Base-by-base conservation (phyloP, 108 stramenopile genomes). In the Nitzschia sp. region DNA sequence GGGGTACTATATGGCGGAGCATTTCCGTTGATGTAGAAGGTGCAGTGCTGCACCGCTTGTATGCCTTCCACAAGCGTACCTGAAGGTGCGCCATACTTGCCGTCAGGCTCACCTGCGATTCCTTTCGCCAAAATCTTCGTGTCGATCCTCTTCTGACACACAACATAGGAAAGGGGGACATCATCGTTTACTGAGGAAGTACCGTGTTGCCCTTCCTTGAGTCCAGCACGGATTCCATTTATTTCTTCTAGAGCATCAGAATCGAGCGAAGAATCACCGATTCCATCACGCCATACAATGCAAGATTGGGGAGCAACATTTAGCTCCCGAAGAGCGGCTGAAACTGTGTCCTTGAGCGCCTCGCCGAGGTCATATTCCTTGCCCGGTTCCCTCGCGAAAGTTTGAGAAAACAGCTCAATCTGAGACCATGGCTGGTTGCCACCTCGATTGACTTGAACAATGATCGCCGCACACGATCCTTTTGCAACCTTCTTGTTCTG, bases 271-370 rank as follows among this genome's bases (percentile, higher is more conserved):
- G 80, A 75, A 6, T 84, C 81, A 19, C 82, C 86, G 45, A 87
- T 83, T 2, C 86, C 86, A 65, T 87, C 86, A 45, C 83, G 86
- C 86, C 82, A 87, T 16, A 87, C 75, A 29, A 83, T 68, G 50
- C 82, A 84, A 15, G 83, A 87, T 32, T 45, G 71, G 0, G 86
- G 86, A 6, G 46, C 15, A 8, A 81, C 80, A 3, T 81, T 76
- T 1, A 87, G 58, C 22, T 72, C 66, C 27, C 57, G 75, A 46
- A 87, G 35, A 16, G 86, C 86, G 63, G 68, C 72, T 25, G 69
- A 50, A n/a, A 87, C 54, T 2, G 80, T 71, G 9, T 60, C 50
- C 52, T 82, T 69, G 45, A 84, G 73, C 13, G 72, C 73, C 11
- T 77, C 75, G 0, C 72, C 75, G 13, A 87, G 64, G 36, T 77